phyloP scores from a whole-genome alignment of 2,329 filamentous ascomycete genomes.

The Colletotrichum tropicale region DNA sequence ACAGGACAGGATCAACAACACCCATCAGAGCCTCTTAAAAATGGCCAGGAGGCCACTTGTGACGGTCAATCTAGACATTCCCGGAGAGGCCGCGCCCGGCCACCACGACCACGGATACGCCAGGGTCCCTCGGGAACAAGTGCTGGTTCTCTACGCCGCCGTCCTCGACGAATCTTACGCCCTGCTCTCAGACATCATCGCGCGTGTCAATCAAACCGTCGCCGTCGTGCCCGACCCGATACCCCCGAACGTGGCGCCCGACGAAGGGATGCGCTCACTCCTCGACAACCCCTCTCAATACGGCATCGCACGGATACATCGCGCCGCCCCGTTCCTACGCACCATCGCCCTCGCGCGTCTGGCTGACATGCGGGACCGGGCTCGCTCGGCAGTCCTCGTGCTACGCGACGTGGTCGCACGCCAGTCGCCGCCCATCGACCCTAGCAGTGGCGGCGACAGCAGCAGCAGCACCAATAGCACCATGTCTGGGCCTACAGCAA shows the following conservation, averaged over 20 bases:
- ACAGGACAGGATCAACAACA: not conserved
- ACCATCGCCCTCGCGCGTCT: not conserved
- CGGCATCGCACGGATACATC: not conserved
- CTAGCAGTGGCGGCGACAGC: not conserved
- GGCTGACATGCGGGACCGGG: not conserved
- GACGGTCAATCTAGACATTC: not conserved
- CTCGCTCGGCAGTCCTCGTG: not conserved
- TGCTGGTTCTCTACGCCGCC: not conserved
- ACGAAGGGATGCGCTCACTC: not conserved
- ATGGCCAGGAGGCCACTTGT: not conserved
- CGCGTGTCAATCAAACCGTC: not conserved
- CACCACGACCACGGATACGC: not conserved
- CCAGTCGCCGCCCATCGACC: not conserved
- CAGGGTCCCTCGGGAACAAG: not conserved
- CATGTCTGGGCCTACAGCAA: not conserved
- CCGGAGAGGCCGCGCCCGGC: not conserved
- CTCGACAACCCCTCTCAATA: not conserved
- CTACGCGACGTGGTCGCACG: not conserved
- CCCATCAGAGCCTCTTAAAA: not conserved
- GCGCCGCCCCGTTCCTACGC: not conserved
- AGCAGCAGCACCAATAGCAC: not conserved
- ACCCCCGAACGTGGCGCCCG: not conserved
- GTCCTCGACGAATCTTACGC: not conserved
- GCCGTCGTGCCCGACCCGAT: not conserved
- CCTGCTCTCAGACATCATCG: not conserved